A percentile compares a stretch with the other conserved stretches of the same genome.
Conservation (phyloP, 83 land plant species). For the Isoetes engelmannii region DNA sequence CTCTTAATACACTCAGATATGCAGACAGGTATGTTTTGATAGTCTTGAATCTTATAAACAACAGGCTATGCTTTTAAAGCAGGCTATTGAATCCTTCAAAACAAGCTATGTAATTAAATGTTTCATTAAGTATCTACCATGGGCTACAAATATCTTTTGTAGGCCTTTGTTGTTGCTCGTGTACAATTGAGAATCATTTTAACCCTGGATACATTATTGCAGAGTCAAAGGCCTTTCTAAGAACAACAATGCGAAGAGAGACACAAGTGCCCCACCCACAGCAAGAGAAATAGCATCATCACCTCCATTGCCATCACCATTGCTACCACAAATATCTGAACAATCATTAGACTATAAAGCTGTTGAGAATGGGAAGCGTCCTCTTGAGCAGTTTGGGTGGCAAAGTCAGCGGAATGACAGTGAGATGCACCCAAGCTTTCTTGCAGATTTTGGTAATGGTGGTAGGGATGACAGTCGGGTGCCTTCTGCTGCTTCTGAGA, state of each 20-base stretch:
- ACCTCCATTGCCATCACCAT: constrained; percentile 17
- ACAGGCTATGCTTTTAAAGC: not conserved
- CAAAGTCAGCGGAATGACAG: constrained; percentile 19
- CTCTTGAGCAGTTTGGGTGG: constrained; percentile 29
- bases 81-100: not conserved
- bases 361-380: constrained; percentile 26
- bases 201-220: constrained; percentile 1
- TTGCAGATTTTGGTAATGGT: not conserved
- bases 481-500: not conserved
- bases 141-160: not conserved
- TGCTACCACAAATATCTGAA: constrained; percentile 14
- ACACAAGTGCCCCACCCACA: constrained; percentile 28
- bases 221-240: constrained; percentile 97
- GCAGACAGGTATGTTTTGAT: constrained; percentile 69
- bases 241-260: constrained; percentile 73
- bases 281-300: constrained; percentile 52
- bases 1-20: constrained; percentile 95
- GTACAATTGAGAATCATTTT: not conserved
- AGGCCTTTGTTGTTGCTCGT: not conserved
- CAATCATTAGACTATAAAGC: constrained; percentile 11
- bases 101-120: not conserved
- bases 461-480: constrained; percentile 6
- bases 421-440: constrained; percentile 14
- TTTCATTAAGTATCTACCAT: not conserved
- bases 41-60: not conserved